Conservation (phyloP, 306 rosid species). For the Notholithocarpus densiflorus region DNA sequence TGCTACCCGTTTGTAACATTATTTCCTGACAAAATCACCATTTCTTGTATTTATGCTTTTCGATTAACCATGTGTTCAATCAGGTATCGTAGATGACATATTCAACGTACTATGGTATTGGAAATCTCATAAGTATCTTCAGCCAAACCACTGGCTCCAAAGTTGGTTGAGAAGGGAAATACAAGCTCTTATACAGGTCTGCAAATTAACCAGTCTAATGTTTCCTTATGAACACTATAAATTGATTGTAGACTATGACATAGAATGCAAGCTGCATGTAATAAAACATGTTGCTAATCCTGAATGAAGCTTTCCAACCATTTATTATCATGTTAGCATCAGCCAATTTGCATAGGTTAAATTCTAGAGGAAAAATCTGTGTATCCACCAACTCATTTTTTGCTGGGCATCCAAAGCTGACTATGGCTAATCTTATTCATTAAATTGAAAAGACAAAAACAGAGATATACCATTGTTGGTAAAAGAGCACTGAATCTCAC, state of each 20-base stretch:
- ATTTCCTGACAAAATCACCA: background rate
- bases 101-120: conserved; percentile 56
- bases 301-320: too few species aligned
- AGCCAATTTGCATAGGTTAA: too few species aligned
- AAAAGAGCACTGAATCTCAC: too few species aligned
- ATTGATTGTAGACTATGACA: background rate
- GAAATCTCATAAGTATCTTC: conserved; percentile 59
- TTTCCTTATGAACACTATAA: background rate
- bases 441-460: too few species aligned
- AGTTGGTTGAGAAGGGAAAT: conserved; percentile 84
- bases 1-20: background rate
- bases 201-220: conserved; percentile 10
- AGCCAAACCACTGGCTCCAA: conserved; percentile 72
- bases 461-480: too few species aligned
- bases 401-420: too few species aligned
- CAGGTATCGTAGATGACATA: conserved; percentile 63
- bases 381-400: too few species aligned
- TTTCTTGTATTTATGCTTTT: background rate
- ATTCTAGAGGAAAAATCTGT: too few species aligned
- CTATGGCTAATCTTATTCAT: too few species aligned
- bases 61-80: conserved; percentile 17
- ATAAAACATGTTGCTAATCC: too few species aligned
- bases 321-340: too few species aligned
- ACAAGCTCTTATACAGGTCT: conserved; percentile 81
- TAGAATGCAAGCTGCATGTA: too few species aligned